Conservation (phyloP, 2,329 filamentous ascomycete genomes). For the Orbilia oligospora region DNA sequence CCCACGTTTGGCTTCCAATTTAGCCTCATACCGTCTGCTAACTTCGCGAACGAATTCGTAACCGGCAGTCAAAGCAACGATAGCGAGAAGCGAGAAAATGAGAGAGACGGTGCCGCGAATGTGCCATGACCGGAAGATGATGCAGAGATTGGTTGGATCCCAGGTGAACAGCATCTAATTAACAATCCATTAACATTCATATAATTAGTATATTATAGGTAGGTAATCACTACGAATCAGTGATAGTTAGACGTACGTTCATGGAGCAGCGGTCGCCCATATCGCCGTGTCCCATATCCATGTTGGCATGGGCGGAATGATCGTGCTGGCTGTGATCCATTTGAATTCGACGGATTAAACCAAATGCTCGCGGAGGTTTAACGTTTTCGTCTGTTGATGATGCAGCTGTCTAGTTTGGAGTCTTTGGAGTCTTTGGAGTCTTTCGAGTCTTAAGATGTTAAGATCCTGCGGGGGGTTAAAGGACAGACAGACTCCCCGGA, state of each 20-base stretch:
- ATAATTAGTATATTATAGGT: too few relatives aligned
- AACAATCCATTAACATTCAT: background rate
- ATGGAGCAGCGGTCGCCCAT: conserved; percentile 62
- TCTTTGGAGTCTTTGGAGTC: background rate
- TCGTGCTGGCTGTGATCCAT: conserved; percentile 60
- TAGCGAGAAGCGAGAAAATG: conserved; percentile 83
- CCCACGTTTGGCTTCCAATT: conserved; percentile 70
- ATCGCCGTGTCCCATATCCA: conserved; percentile 63
- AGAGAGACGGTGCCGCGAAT: conserved; percentile 81
- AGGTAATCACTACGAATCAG: too few relatives aligned
- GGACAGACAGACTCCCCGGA: background rate
- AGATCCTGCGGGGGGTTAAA: background rate
- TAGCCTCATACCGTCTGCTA: conserved; percentile 81
- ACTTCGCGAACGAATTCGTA: conserved; percentile 89
- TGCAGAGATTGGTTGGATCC: conserved; percentile 93
- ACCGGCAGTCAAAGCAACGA: conserved; percentile 87
- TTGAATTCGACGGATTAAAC: too few relatives aligned
- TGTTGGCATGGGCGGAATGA: conserved; percentile 42
- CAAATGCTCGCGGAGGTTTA: too few relatives aligned
- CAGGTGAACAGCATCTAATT: conserved; percentile 99
- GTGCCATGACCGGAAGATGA: conserved; percentile 92
- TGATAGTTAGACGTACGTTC: conserved; percentile 56
- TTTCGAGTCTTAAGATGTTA: too few relatives aligned
- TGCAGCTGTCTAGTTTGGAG: too few relatives aligned
- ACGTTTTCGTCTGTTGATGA: too few relatives aligned